A percentile compares a stretch with the other conserved stretches of the same genome.
Conservation (phyloP, 2,329 filamentous ascomycete genomes). For the Ophiosphaerella korrae region DNA sequence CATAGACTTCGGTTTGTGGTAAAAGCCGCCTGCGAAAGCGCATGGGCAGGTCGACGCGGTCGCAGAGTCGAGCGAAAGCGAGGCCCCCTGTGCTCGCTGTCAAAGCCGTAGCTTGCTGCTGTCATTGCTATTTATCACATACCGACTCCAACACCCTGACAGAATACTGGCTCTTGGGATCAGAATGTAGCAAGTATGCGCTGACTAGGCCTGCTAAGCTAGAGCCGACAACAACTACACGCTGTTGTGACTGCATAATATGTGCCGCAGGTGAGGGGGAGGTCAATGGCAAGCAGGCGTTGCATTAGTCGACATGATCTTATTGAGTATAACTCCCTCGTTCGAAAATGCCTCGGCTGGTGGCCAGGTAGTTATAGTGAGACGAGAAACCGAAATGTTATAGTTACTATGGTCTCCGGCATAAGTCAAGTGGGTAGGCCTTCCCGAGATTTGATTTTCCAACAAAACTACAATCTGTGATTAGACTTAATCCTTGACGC, state of each 20-base stretch:
- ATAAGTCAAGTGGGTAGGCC: too few relatives aligned
- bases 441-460: too few relatives aligned
- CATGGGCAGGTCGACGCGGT: constrained; percentile 58
- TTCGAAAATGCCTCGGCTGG: too few relatives aligned
- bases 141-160: constrained; percentile 56
- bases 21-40: constrained; percentile 60
- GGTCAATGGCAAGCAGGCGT: too few relatives aligned
- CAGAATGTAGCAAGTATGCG: constrained; percentile 52
- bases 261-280: background rate
- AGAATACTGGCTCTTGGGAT: constrained; percentile 47
- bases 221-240: constrained; percentile 55
- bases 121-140: constrained; percentile 5
- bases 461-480: too few relatives aligned
- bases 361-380: too few relatives aligned
- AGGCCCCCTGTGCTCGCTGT: constrained; percentile 43
- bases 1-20: constrained; percentile 61
- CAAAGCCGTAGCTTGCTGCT: background rate
- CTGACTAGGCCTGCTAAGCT: constrained; percentile 57
- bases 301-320: too few relatives aligned
- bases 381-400: too few relatives aligned
- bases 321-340: too few relatives aligned
- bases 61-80: constrained; percentile 54
- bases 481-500: too few relatives aligned
- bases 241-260: constrained; percentile 13
- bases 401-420: too few relatives aligned